Percentiles rank a stretch among this genome's conserved stretches.
These are phyloP conservation scores for Penicillium egyptiacum DNA, from an alignment of 495 filamentous ascomycete species.

Conservation along the genomic window DNA sequence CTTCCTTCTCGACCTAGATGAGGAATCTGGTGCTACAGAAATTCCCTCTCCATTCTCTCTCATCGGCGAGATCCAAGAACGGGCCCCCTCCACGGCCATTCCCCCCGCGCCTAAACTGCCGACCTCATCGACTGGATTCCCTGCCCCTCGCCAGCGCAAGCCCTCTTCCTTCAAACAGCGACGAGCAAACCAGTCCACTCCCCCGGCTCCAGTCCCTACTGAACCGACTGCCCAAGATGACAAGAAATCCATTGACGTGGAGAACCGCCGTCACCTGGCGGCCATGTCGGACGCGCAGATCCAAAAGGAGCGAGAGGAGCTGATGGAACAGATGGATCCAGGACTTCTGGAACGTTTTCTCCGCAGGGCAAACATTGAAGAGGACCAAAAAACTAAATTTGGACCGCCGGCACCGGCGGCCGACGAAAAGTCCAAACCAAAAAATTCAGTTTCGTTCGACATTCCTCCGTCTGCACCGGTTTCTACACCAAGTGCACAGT, in stretches of 20 bases:
- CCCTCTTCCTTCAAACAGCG: constrained; percentile 77
- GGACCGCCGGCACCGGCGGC: not conserved
- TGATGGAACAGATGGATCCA: constrained; percentile 68
- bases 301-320: constrained; percentile 68
- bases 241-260: constrained; percentile 68
- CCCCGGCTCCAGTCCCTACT: not conserved
- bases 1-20: constrained; percentile 57
- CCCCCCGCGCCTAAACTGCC: constrained; percentile 62
- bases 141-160: constrained; percentile 75
- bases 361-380: constrained; percentile 75
- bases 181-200: constrained; percentile 34
- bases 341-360: constrained; percentile 73
- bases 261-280: constrained; percentile 73
- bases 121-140: constrained; percentile 70
- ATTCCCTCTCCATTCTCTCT: constrained; percentile 44
- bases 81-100: constrained; percentile 50
- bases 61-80: constrained; percentile 78
- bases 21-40: constrained; percentile 31
- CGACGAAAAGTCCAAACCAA: constrained; percentile 16
- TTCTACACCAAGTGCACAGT: constrained; percentile 1
- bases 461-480: constrained; percentile 14
- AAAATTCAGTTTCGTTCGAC: constrained; percentile 38
- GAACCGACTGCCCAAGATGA: constrained; percentile 44
- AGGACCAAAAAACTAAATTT: constrained; percentile 33
- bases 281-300: constrained; percentile 83